Conservation (phyloP, 495 filamentous ascomycete genomes). For the Talaromyces stipitatus region DNA sequence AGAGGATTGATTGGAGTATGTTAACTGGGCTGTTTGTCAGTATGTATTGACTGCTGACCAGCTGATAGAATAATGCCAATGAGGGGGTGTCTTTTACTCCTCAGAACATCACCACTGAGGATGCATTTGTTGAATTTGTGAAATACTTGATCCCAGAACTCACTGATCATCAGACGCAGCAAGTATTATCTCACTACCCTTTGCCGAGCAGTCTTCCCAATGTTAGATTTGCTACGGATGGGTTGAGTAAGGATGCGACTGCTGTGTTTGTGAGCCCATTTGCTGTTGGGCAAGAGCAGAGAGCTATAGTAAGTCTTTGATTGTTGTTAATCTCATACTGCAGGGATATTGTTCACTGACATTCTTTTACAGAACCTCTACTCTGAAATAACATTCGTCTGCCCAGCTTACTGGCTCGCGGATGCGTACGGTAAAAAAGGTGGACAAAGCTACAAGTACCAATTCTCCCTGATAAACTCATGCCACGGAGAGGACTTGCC, state of each 20-base stretch:
- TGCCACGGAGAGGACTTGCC: slow-evolving; percentile 48
- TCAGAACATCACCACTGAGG: slow-evolving; percentile 40
- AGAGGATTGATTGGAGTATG: slow-evolving; percentile 41
- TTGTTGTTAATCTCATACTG: neutral
- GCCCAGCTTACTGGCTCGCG: slow-evolving; percentile 57
- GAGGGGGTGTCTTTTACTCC: slow-evolving; percentile 47
- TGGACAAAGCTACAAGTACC: slow-evolving; percentile 46
- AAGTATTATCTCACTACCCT: slow-evolving; percentile 39
- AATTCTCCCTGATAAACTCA: slow-evolving; percentile 53
- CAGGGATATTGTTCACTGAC: neutral
- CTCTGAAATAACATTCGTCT: slow-evolving; percentile 54
- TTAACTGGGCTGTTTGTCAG: neutral
- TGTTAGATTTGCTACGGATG: slow-evolving; percentile 33
- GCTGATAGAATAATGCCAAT: slow-evolving; percentile 40
- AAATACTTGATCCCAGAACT: slow-evolving; percentile 41
- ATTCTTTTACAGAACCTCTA: slow-evolving; percentile 39
- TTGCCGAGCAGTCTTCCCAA: slow-evolving; percentile 13
- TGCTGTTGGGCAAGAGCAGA: slow-evolving; percentile 44
- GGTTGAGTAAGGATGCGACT: slow-evolving; percentile 38
- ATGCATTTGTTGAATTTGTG: slow-evolving; percentile 37
- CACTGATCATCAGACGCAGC: slow-evolving; percentile 33
- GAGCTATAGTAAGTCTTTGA: slow-evolving; percentile 14
- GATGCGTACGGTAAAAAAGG: slow-evolving; percentile 40
- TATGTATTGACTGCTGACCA: neutral
- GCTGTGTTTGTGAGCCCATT: slow-evolving; percentile 38